These are phyloP conservation scores for Cicer bijugum DNA, from an alignment of 306 rosid genomes.

Conservation along the genomic window DNA sequence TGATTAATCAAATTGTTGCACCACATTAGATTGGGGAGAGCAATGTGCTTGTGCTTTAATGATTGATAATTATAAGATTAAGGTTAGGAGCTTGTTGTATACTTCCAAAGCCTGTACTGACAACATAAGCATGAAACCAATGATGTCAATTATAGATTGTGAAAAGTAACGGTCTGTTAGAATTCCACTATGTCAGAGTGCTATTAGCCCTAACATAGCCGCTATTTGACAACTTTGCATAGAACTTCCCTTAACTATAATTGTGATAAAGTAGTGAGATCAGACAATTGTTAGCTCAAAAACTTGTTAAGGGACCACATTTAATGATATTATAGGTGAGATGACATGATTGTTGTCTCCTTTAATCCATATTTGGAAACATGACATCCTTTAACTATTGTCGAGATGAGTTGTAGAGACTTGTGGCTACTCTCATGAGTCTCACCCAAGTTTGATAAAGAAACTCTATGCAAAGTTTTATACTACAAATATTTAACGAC, in stretches of 20 bases:
- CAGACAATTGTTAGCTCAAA: not conserved
- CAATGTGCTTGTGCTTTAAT: not conserved
- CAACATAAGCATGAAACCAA: not conserved
- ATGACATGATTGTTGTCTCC: not conserved
- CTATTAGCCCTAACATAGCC: too few species aligned
- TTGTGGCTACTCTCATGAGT: too few species aligned
- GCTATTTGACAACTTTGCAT: not conserved
- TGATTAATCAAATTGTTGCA: not conserved
- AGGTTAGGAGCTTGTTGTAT: not conserved
- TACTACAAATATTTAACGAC: not conserved
- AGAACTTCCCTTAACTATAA: not conserved
- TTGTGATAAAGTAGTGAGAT: too few species aligned
- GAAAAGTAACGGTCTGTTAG: too few species aligned
- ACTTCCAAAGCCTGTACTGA: not conserved
- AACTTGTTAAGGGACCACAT: not conserved
- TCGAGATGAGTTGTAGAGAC: too few species aligned
- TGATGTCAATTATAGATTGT: too few species aligned
- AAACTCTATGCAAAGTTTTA: too few species aligned
- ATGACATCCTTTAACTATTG: too few species aligned
- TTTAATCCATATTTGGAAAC: not conserved
- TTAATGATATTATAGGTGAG: not conserved
- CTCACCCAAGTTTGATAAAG: too few species aligned
- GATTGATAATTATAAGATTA: slow-evolving; percentile 9
- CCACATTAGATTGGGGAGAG: not conserved
- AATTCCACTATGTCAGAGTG: too few species aligned